Evolutionary conservation across 2,329 filamentous ascomycete species (phyloP), one percentile per base, ranked within the genome.

Genomic region (Talaromyces sp.): DNA sequence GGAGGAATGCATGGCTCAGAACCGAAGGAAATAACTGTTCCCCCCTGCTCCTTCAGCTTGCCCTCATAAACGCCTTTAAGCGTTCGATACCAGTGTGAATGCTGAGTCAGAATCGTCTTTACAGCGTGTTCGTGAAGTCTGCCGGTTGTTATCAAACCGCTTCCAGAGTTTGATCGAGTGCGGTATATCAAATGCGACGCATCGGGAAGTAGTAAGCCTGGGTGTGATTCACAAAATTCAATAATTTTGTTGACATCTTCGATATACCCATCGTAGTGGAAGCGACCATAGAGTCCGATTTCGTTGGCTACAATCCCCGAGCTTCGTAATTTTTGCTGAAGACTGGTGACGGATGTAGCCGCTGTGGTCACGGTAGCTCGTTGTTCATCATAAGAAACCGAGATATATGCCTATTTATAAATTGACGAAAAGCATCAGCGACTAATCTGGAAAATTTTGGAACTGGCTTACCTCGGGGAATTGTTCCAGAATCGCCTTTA

Each of bases 341-440:
- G 64, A 7, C 54, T 49, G 0, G 65, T 39, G 4, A 64, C 58
- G 1, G 58, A 61, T 0, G 60, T 58, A 8, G 67, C 30, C 0
- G 68, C 58, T 2, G 69, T 70, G 6, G 72, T 79, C 22, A 80
- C 55, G 0, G 76, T 78, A 6, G 72, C 73, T 5, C 76, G 65
- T 4, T 70, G 66, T 39, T 76, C 70, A 62, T 80, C 78, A 51
- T 70, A 75, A 5, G 66, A 39, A 6, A 78, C 75, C 3, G 77
- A 74, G 13, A 76, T 61, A 59, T 78, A 79, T 4, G 74, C 70
- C 64, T 77, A 33, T 49, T 13, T 4, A 39, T 5, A 2, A 15
- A 5, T 36, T 36, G 33, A 36, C 15, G 5, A 11, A 15, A 15
- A 27, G 25, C 30, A 51, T 62, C n/a, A 51, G 60, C 22, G 57